Base-by-base conservation (phyloP, 495 filamentous ascomycete species). In the Chaetomium tenue region DNA sequence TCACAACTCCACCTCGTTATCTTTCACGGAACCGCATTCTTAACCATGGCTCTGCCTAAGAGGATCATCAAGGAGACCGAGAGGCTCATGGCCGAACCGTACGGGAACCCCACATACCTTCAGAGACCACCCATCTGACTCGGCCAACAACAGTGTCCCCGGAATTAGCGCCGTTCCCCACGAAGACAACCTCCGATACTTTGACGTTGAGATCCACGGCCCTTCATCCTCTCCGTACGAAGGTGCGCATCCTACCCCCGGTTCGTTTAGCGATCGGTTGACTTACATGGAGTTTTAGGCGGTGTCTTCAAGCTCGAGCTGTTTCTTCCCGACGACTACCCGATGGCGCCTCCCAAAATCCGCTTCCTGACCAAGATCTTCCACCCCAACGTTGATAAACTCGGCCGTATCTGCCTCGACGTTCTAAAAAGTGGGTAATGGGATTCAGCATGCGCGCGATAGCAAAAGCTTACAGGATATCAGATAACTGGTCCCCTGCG, bases 331-430 rank as follows among this genome's bases (percentile, higher is more conserved):
- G 94, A 99, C 71, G 94, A 99, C 78, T 99, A 99, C 72, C 94
- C 94, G 12, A 99, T 99, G 94, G 95, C 91, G 40, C 94, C 94
- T 30, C 94, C 94, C 15, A 97, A 97, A 81, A 97, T 99, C 67
- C 89, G 94, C 46, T 99, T 99, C 78, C 79, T 99, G 22, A 99
- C 94, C 67, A 97, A 96, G 78, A 99, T 99, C 75, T 99, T 97
- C 75, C 94, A 99, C 73, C 94, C 94, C 39, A 99, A 99, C 75
- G 97, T 99, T 66, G 94, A 99, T 74, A 93, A 94, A 77, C 85
- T 98, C 0, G 94, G 94, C 53, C 89, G 94, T 30, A 99, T 99
- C 75, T 99, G 94, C 76, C 76, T 99, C 58, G 94, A 99, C 76
- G 95, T 99, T 28, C 76, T 99, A 63, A 99, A 99, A 83, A 96